Percentiles rank a stretch among this genome's conserved stretches.
phyloP scores from a whole-genome alignment of 83 land plant genomes.

The Picea mariana region DNA sequence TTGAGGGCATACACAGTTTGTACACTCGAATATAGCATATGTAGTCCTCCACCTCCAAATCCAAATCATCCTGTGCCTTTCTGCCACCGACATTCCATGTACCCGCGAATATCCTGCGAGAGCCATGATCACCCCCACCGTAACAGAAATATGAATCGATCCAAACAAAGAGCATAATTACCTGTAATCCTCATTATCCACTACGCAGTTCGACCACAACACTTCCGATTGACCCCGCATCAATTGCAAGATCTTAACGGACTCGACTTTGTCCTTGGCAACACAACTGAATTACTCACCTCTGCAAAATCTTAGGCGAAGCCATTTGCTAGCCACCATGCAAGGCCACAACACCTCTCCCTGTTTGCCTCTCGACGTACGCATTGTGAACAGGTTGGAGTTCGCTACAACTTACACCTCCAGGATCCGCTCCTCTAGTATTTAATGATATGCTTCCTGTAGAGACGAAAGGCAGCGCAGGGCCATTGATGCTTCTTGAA shows the following conservation, averaged over 20 bases:
- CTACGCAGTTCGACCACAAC: neutral
- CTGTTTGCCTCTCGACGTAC: too few relatives aligned
- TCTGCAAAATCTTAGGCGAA: neutral
- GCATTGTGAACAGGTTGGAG: too few relatives aligned
- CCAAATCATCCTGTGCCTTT: constrained; percentile 39
- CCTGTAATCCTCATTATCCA: neutral
- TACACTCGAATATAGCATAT: too few relatives aligned
- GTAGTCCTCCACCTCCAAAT: constrained; percentile 62
- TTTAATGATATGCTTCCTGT: too few relatives aligned
- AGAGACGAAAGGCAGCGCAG: too few relatives aligned
- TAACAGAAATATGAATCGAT: too few relatives aligned
- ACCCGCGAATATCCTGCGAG: constrained; percentile 55
- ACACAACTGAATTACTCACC: neutral
- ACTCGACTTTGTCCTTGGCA: neutral
- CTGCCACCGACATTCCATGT: constrained; percentile 90
- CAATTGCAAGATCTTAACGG: neutral
- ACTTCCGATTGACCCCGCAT: neutral
- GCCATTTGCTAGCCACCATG: constrained; percentile 6
- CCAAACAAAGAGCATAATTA: neutral
- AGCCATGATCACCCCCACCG: neutral
- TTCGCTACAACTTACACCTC: too few relatives aligned
- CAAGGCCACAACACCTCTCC: neutral
- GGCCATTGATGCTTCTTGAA: too few relatives aligned
- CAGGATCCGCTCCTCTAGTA: too few relatives aligned
- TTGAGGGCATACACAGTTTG: too few relatives aligned